These are phyloP conservation scores for Zygosaccharomyces rouxii DNA, from an alignment of 805 yeast genomes.

Conservation along the genomic window DNA sequence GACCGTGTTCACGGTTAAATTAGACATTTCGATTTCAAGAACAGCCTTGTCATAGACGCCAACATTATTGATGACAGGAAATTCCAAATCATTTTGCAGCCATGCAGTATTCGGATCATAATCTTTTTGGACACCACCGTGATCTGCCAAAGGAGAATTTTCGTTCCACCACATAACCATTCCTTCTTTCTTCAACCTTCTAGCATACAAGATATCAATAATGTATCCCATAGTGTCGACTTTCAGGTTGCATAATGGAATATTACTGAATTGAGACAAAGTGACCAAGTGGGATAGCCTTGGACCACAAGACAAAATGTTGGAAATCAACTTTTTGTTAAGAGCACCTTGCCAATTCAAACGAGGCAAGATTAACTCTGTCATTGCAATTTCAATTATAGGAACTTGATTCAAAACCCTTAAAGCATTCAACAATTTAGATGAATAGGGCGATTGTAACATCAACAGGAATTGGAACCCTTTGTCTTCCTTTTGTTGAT, in stretches of 20 bases:
- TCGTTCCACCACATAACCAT: conserved; percentile 94
- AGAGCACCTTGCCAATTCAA: conserved; percentile 76
- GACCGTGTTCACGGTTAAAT: conserved; percentile 80
- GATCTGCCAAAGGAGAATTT: conserved; percentile 64
- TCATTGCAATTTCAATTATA: conserved; percentile 52
- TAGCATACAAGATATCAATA: conserved; percentile 83
- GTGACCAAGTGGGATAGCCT: conserved; percentile 66
- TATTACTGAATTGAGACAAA: conserved; percentile 64
- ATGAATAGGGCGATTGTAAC: conserved; percentile 65
- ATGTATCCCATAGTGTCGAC: conserved; percentile 72
- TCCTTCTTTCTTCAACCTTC: conserved; percentile 59
- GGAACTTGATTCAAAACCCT: conserved; percentile 55
- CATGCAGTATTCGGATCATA: conserved; percentile 38
- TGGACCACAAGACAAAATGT: conserved; percentile 65
- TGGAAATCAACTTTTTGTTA: conserved; percentile 60
- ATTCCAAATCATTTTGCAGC: conserved; percentile 52
- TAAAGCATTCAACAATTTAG: conserved; percentile 44
- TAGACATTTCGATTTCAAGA: conserved; percentile 72
- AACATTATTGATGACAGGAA: conserved; percentile 70
- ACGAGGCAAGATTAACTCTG: conserved; percentile 61
- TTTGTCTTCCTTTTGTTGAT: conserved; percentile 58
- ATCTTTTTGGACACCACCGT: conserved; percentile 76
- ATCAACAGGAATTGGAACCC: conserved; percentile 62
- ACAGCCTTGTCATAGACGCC: conserved; percentile 76
- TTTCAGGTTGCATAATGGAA: conserved; percentile 83